Percentiles rank a stretch among this genome's conserved stretches.
These are phyloP conservation scores for Tremella mesenterica DNA, from an alignment of 768 basidiomycete genomes.

Conservation along the genomic window DNA sequence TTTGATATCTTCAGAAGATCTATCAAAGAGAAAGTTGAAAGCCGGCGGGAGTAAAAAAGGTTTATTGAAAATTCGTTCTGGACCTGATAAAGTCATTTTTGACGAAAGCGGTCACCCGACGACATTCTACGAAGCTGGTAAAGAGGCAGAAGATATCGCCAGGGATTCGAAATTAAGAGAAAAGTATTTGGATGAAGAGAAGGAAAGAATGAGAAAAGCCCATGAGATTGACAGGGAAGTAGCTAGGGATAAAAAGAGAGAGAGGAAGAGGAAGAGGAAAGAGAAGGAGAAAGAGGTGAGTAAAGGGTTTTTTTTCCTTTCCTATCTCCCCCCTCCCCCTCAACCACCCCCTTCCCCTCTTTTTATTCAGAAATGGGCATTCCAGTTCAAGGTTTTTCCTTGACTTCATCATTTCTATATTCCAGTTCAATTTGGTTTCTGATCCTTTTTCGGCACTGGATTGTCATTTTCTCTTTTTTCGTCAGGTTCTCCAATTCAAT, in stretches of 20 bases:
- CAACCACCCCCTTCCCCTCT: too few species aligned
- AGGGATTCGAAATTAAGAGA: constrained; percentile 60
- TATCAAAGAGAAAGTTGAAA: constrained; percentile 83
- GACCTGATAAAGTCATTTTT: constrained; percentile 70
- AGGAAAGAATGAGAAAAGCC: constrained; percentile 59
- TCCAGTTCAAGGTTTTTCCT: too few species aligned
- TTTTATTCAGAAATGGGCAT: too few species aligned
- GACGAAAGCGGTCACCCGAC: constrained; percentile 78
- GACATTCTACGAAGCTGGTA: constrained; percentile 72
- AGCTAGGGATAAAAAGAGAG: constrained; percentile 76
- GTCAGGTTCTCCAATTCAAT: too few species aligned
- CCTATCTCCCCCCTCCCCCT: too few species aligned
- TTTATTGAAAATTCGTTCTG: constrained; percentile 55
- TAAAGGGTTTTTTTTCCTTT: neutral
- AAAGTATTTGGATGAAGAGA: constrained; percentile 65
- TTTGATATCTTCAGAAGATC: constrained; percentile 46
- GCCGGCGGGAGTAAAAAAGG: constrained; percentile 65
- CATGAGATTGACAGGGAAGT: constrained; percentile 72
- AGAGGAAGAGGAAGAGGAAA: constrained; percentile 88
- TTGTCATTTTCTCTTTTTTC: too few species aligned
- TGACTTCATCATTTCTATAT: too few species aligned
- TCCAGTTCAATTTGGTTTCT: too few species aligned
- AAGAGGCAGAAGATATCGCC: constrained; percentile 55
- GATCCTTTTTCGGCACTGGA: too few species aligned
- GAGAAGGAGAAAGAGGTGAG: constrained; percentile 56